These are phyloP conservation scores for Knufia fluminis DNA, from an alignment of 2,329 filamentous ascomycete species.

Conservation along the genomic window DNA sequence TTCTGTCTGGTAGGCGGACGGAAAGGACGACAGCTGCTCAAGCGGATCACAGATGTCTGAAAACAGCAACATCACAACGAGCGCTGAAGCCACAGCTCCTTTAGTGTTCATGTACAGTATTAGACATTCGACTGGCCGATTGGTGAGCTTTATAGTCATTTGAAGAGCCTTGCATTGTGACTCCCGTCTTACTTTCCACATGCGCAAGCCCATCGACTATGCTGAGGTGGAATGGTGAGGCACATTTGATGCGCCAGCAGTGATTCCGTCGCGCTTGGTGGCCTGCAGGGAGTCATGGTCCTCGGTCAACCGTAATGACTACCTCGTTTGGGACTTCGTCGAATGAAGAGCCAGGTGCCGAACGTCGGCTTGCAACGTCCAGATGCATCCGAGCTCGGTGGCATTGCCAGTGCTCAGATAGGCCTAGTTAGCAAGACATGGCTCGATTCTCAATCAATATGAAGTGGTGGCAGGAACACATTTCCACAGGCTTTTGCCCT, in stretches of 20 bases:
- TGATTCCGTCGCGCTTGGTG: conserved; percentile 2
- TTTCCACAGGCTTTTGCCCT: conserved; percentile 2
- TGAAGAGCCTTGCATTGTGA: conserved; percentile 1
- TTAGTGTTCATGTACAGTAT: conserved; percentile 3
- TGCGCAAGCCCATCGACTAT: not conserved
- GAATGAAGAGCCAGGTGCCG: not conserved
- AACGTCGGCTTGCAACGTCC: not conserved
- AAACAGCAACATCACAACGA: not conserved
- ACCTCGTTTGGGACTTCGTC: not conserved
- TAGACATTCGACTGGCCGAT: not conserved
- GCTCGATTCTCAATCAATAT: not conserved
- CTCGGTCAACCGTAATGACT: conserved; percentile 1
- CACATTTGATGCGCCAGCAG: not conserved
- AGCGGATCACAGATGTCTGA: not conserved
- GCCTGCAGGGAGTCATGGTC: conserved; percentile 1
- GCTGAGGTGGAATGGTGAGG: conserved; percentile 1
- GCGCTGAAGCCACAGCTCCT: not conserved
- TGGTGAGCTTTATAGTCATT: conserved; percentile 2
- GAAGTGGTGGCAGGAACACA: not conserved
- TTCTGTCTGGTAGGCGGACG: not conserved
- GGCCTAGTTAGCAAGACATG: not conserved
- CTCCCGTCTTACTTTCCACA: not conserved
- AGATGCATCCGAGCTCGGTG: conserved; percentile 1
- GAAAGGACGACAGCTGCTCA: conserved; percentile 1
- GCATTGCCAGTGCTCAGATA: conserved; percentile 2